phyloP scores from a whole-genome alignment of 306 rosid species.

The Begonia loranthoides region DNA sequence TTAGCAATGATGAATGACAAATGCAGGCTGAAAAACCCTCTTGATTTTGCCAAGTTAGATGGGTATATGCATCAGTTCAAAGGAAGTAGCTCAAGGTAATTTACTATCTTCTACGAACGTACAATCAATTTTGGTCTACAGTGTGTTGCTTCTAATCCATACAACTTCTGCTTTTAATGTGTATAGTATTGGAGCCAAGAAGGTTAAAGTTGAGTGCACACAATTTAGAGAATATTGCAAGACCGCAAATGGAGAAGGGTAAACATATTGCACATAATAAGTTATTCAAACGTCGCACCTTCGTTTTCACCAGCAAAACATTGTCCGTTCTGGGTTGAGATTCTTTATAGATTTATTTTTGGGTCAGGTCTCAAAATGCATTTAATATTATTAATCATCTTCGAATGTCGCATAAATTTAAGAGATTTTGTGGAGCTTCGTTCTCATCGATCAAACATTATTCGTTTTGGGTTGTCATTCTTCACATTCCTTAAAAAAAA shows the following conservation, averaged over 20 bases:
- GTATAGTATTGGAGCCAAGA: slow-evolving; percentile 88
- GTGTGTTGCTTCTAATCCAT: slow-evolving; percentile 19
- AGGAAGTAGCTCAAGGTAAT: slow-evolving; percentile 91
- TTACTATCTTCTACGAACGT: too few species aligned
- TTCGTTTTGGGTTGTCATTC: too few species aligned
- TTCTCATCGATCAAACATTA: too few species aligned
- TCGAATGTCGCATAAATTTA: too few species aligned
- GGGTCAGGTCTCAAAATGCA: too few species aligned
- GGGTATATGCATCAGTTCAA: slow-evolving; percentile 71
- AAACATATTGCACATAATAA: slow-evolving; percentile 2
- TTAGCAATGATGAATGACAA: slow-evolving; percentile 5
- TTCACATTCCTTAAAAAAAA: too few species aligned
- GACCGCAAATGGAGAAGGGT: slow-evolving; percentile 74
- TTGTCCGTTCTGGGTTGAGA: too few species aligned
- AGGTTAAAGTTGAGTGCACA: slow-evolving; percentile 80
- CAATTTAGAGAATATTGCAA: slow-evolving; percentile 67
- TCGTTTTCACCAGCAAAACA: too few species aligned
- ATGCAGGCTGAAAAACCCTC: slow-evolving; percentile 45
- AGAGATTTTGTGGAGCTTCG: too few species aligned
- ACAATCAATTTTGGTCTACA: slow-evolving; percentile 14
- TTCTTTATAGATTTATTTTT: too few species aligned
- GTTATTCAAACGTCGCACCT: too few species aligned
- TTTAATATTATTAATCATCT: too few species aligned
- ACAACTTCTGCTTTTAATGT: slow-evolving; percentile 13
- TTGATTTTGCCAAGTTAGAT: slow-evolving; percentile 64